A percentile compares a stretch with the other conserved stretches of the same genome.
These are phyloP conservation scores for Penicillium rolfsii DNA, from an alignment of 2,329 filamentous ascomycete species.

Conservation along the genomic window DNA sequence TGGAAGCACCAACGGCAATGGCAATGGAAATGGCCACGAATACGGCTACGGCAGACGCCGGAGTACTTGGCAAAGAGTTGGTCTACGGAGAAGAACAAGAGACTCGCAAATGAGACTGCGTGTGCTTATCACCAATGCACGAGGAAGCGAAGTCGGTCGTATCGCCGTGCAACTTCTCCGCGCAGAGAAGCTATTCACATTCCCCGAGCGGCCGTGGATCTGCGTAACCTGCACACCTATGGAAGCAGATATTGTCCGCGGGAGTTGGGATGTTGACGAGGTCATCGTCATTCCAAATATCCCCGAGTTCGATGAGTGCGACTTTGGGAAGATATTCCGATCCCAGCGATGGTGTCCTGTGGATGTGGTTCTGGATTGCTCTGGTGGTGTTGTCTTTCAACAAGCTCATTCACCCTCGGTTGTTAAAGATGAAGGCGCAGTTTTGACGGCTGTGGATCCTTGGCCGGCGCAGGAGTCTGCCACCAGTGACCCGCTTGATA, in stretches of 20 bases:
- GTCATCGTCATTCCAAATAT: constrained; percentile 37
- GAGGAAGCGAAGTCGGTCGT: constrained; percentile 42
- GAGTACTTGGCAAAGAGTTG: constrained; percentile 3
- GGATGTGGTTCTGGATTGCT: constrained; percentile 48
- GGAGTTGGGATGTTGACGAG: constrained; percentile 38
- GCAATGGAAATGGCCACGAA: constrained; percentile 12
- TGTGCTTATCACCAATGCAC: constrained; percentile 45
- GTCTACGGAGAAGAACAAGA: constrained; percentile 11
- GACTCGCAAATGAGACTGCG: constrained; percentile 28
- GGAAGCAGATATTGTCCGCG: constrained; percentile 34
- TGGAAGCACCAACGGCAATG: constrained; percentile 17
- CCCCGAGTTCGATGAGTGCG: constrained; percentile 30
- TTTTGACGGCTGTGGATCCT: constrained; percentile 41
- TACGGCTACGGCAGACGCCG: neutral
- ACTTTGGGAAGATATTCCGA: constrained; percentile 39
- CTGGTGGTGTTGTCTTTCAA: constrained; percentile 38
- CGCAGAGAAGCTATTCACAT: constrained; percentile 38
- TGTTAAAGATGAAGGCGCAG: constrained; percentile 38
- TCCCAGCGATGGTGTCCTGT: constrained; percentile 40
- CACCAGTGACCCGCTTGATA: constrained; percentile 21
- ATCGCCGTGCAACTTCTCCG: constrained; percentile 45
- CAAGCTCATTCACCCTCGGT: constrained; percentile 39
- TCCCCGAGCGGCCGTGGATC: constrained; percentile 38
- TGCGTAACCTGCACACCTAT: constrained; percentile 40
- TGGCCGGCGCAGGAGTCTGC: constrained; percentile 27